A percentile compares a stretch with the other conserved stretches of the same genome.
These are phyloP conservation scores for Candida buenavistaensis DNA, from an alignment of 1,139 yeast species.

Conservation along the genomic window DNA sequence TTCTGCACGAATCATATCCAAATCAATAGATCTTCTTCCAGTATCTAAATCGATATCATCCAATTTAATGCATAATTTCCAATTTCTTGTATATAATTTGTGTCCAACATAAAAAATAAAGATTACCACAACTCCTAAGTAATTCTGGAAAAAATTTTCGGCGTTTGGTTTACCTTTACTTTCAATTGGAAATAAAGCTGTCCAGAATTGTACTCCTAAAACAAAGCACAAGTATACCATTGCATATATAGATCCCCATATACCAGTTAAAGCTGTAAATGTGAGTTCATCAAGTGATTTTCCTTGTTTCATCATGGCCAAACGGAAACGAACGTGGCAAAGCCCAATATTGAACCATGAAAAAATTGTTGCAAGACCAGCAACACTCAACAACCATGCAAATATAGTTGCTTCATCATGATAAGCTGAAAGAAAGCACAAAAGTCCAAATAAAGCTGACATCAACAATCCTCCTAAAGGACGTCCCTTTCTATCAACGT, in stretches of 20 bases:
- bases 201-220: slow-evolving; percentile 38
- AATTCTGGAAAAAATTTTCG: slow-evolving; percentile 36
- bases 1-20: slow-evolving; percentile 14
- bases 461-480: slow-evolving; percentile 40
- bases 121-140: slow-evolving; percentile 36
- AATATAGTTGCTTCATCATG: slow-evolving; percentile 37
- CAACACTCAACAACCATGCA: slow-evolving; percentile 42
- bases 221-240: slow-evolving; percentile 32
- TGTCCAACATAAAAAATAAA: slow-evolving; percentile 34
- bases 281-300: slow-evolving; percentile 28
- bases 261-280: slow-evolving; percentile 30
- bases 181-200: slow-evolving; percentile 37
- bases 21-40: slow-evolving; percentile 32
- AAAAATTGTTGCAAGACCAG: slow-evolving; percentile 43
- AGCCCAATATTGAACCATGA: slow-evolving; percentile 42
- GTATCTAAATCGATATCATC: slow-evolving; percentile 34
- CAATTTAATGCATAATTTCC: slow-evolving; percentile 29
- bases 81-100: slow-evolving; percentile 32
- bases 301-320: slow-evolving; percentile 33
- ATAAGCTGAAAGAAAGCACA: slow-evolving; percentile 43
- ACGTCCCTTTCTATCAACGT: slow-evolving; percentile 42
- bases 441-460: slow-evolving; percentile 36
- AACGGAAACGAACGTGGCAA: slow-evolving; percentile 40
- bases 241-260: slow-evolving; percentile 36
- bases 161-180: slow-evolving; percentile 28